phyloP scores from a whole-genome alignment of 805 yeast species.

The Suhomyces pyralidae region DNA sequence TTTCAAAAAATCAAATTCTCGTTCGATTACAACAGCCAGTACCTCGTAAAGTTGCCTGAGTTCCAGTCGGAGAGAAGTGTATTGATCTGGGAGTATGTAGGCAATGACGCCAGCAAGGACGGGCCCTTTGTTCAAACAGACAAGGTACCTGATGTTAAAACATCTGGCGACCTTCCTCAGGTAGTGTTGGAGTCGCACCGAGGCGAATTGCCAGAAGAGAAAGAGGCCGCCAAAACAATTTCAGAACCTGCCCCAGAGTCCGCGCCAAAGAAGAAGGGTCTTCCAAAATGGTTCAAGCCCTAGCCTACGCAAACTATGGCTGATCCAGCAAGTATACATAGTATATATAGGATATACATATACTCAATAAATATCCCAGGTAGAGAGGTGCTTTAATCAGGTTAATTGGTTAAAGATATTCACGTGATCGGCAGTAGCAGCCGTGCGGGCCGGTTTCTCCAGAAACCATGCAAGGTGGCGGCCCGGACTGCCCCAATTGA shows the following conservation, averaged over 20 bases:
- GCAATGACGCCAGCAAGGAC: not conserved
- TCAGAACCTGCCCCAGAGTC: not conserved
- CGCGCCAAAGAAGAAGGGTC: not conserved
- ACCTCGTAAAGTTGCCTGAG: slow-evolving; percentile 25
- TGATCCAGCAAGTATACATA: not conserved
- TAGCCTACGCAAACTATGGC: not conserved
- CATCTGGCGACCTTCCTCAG: slow-evolving; percentile 33
- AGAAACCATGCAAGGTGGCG: not conserved
- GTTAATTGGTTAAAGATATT: not conserved
- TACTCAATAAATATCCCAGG: no score
- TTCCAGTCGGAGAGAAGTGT: slow-evolving; percentile 30
- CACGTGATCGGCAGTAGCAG: not conserved
- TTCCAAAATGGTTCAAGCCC: slow-evolving; percentile 14
- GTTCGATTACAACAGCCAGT: slow-evolving; percentile 25
- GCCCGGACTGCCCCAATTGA: not conserved
- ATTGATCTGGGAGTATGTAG: slow-evolving; percentile 35
- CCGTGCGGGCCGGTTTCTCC: not conserved
- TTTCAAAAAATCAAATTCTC: slow-evolving; percentile 26
- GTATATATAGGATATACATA: no score
- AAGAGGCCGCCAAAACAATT: not conserved
- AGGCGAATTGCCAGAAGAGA: slow-evolving; percentile 30
- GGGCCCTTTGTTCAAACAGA: slow-evolving; percentile 29
- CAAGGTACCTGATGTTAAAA: slow-evolving; percentile 14
- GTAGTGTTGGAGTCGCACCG: slow-evolving; percentile 32
- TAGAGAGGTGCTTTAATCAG: no score